Evolutionary conservation across 2,329 filamentous ascomycete genomes (phyloP).

Genomic region (Aspergillus sp.): DNA sequence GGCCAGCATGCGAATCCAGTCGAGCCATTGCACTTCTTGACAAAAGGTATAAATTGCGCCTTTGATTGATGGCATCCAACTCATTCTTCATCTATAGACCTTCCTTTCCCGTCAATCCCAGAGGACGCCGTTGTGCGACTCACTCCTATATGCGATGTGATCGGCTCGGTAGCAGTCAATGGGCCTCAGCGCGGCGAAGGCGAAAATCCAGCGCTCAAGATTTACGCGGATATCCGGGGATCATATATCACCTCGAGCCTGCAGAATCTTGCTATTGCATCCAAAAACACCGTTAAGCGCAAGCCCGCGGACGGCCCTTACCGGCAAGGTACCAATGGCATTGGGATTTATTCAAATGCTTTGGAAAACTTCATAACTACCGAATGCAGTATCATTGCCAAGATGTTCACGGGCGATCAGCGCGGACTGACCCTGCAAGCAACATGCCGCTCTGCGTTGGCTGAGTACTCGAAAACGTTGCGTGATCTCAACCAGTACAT

Average conservation of each 20-base stretch:
- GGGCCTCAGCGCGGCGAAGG: conserved; percentile 41
- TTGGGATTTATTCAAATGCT: conserved; percentile 76
- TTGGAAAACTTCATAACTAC: conserved; percentile 79
- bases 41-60: conserved; percentile 54
- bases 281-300: conserved; percentile 71
- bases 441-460: conserved; percentile 67
- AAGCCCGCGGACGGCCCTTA: conserved; percentile 71
- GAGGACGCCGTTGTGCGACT: conserved; percentile 68
- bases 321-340: conserved; percentile 78
- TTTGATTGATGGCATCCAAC: conserved; percentile 21
- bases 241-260: conserved; percentile 76
- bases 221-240: conserved; percentile 78
- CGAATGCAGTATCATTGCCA: conserved; percentile 84
- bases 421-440: conserved; percentile 70
- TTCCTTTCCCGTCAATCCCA: conserved; percentile 70
- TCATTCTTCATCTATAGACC: conserved; percentile 30
- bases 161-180: conserved; percentile 53
- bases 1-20: conserved; percentile 69
- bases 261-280: conserved; percentile 78
- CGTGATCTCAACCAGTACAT: conserved; percentile 86
- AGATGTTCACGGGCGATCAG: conserved; percentile 76
- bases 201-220: conserved; percentile 64
- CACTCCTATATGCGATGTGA: conserved; percentile 67
- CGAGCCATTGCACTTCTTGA: conserved; percentile 86
- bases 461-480: conserved; percentile 75